Evolutionary conservation across 257 asterid genomes (phyloP), one percentile per base, ranked within the genome.

Genomic region (Dorcoceras hygrometricum): DNA sequence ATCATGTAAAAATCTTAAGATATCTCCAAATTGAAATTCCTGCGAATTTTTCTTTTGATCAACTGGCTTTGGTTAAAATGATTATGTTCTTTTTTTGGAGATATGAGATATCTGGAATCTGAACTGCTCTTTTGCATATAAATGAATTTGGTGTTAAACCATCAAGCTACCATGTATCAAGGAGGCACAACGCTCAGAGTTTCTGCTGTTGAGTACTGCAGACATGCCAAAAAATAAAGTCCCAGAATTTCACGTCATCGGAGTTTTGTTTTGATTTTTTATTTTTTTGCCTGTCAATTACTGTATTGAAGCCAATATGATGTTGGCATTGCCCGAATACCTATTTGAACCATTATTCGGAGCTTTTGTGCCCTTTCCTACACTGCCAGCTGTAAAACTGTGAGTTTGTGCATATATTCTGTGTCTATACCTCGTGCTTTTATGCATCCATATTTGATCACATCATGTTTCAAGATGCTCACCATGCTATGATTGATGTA

Each of bases 391-490:
- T 56, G 43, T 59, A 59, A 11, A 9, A 24, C 34, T 59, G 43
- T 32, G 23, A 14, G 12, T 71, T 26, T 10, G 53, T 64, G 32
- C 31, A 12, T 25, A n/a, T 57, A 8, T 28, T 48, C 8, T 63
- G 39, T 36, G 3, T 57, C 23, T 29, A 68, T 56, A 32, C 63
- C 36, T 48, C 48, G 1, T 20, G 62, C 46, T 34, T 59, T 8
- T 73, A 23, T 63, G 39, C 9, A 18, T 10, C 50, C 36, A 14
- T 57, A 56, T 50, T 36, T 28, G 8, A 69, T 50, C 55, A 50
- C 51, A 28, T 16, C 28, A 56, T 20, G 65, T 36, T 71, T 48
- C 43, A 50, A 23, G 23, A 65, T 72, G 28, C 67, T 34, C 32
- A 11, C 2, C 27, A 18, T 14, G 50, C 59, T 25, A 58, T 65